Conservation (phyloP, 2,329 filamentous ascomycete genomes). For the Aspergillus neotritici region DNA sequence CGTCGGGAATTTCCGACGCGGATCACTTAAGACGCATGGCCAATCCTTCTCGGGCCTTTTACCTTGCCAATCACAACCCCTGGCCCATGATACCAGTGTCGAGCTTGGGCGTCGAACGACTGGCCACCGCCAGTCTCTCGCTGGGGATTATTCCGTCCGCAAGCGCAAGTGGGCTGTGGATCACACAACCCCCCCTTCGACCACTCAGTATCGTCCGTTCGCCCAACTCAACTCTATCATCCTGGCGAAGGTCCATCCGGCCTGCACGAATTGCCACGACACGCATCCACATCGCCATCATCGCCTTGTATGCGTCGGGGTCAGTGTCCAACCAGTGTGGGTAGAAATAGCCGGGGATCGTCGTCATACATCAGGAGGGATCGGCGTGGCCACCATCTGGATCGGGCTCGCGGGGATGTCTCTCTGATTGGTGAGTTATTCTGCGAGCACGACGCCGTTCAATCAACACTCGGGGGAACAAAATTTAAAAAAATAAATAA, state of each 20-base stretch:
- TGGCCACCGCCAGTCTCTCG: conserved; percentile 11
- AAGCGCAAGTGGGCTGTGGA: not conserved
- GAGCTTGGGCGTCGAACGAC: conserved; percentile 20
- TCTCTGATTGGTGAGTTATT: conserved; percentile 26
- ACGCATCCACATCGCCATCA: not conserved
- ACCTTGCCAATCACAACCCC: conserved; percentile 21
- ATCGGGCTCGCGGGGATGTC: conserved; percentile 18
- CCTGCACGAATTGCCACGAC: conserved; percentile 6
- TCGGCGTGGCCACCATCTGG: conserved; percentile 23
- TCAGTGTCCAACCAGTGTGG: not conserved
- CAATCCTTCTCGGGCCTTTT: conserved; percentile 25
- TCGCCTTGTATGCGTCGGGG: conserved; percentile 1
- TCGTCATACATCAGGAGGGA: conserved; percentile 13
- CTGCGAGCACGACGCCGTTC: conserved; percentile 19
- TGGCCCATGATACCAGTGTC: conserved; percentile 7
- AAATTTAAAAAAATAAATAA: not conserved
- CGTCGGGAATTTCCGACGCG: conserved; percentile 30
- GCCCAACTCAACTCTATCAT: conserved; percentile 1
- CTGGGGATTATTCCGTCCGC: not conserved
- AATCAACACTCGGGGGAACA: conserved; percentile 3
- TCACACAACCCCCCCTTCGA: not conserved
- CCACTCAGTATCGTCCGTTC: not conserved
- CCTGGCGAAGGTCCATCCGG: not conserved
- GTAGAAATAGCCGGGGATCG: not conserved
- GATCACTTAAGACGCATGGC: conserved; percentile 23